Evolutionary conservation across 108 stramenopile species (phyloP), one percentile per base, ranked within the genome.

Genomic region (Cyclostephanos tholiformis): DNA sequence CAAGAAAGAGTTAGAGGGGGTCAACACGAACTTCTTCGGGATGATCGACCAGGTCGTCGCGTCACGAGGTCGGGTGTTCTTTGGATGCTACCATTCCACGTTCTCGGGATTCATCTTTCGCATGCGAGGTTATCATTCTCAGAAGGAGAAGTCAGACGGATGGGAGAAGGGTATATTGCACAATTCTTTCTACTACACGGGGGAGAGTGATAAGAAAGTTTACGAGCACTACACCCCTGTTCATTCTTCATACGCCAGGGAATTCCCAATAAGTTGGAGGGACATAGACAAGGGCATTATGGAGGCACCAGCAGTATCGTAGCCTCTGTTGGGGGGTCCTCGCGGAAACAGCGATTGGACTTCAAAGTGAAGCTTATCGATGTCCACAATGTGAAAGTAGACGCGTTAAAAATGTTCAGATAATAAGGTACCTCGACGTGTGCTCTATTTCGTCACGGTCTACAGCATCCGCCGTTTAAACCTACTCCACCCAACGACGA

Each of bases 31-130:
- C 64, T 86, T 74, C 20, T 74, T 62, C 22, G 88, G 88, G 12
- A 86, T 88, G 84, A 72, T 90, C 19, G 96, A 97, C 77, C 91
- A 91, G 67, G 59, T 92, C 19, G 79, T 97, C 35, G 92, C 94
- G 30, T 88, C 89, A 17, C 36, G 83, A 38, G 94, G 92, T 4
- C 65, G 91, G n/a, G 76, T 76, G 17, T 94, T 94, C 70, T 76
- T 82, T 43, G 93, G 93, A 2, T 88, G 91, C 20, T 93, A 72
- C 62, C 91, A 84, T 63, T 91, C 89, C 4, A 95, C 96, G 0
- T 92, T 95, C 53, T 80, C 89, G 4, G 90, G 90, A 4, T 95
- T 92, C 80, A 95, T 97, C 58, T 84, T 88, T 52, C 82, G 96
- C 25, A 71, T 92, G 77, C 65, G 95, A 9, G 95, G 91, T 11